phyloP scores from a whole-genome alignment of 2,329 filamentous ascomycete genomes.

The Periconia sp. region DNA sequence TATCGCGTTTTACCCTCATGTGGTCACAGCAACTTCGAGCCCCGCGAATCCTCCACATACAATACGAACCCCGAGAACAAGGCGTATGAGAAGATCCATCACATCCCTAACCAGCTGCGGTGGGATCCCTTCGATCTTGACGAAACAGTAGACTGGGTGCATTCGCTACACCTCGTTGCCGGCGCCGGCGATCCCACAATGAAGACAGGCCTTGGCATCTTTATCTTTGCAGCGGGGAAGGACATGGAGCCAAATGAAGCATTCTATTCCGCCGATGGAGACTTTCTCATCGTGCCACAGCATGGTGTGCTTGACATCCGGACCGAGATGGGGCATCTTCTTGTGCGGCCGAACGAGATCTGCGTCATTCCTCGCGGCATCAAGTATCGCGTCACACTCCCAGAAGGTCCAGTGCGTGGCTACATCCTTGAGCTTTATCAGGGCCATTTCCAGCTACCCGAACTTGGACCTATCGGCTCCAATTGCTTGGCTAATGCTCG shows the following conservation, averaged over 20 bases:
- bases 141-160: slow-evolving; percentile 71
- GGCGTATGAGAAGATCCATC: slow-evolving; percentile 65
- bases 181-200: slow-evolving; percentile 79
- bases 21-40: slow-evolving; percentile 62
- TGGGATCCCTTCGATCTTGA: slow-evolving; percentile 82
- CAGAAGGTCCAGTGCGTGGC: slow-evolving; percentile 66
- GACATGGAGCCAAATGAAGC: slow-evolving; percentile 77
- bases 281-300: slow-evolving; percentile 70
- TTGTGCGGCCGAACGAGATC: slow-evolving; percentile 72
- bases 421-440: slow-evolving; percentile 73
- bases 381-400: slow-evolving; percentile 65
- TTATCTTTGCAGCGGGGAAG: slow-evolving; percentile 78
- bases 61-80: slow-evolving; percentile 58
- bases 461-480: slow-evolving; percentile 70
- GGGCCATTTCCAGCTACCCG: slow-evolving; percentile 68
- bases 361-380: slow-evolving; percentile 71
- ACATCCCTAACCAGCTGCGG: slow-evolving; percentile 80
- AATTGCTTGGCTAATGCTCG: slow-evolving; percentile 70
- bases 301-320: slow-evolving; percentile 70
- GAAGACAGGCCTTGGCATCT: slow-evolving; percentile 80
- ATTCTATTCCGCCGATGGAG: slow-evolving; percentile 81
- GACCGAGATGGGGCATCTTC: slow-evolving; percentile 69
- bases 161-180: slow-evolving; percentile 73
- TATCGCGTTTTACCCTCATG: slow-evolving; percentile 65
- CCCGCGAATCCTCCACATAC: slow-evolving; percentile 55